Evolutionary conservation across 1,139 yeast genomes (phyloP), one percentile per base, ranked within the genome.

Genomic region (Geotrichum europaeum): DNA sequence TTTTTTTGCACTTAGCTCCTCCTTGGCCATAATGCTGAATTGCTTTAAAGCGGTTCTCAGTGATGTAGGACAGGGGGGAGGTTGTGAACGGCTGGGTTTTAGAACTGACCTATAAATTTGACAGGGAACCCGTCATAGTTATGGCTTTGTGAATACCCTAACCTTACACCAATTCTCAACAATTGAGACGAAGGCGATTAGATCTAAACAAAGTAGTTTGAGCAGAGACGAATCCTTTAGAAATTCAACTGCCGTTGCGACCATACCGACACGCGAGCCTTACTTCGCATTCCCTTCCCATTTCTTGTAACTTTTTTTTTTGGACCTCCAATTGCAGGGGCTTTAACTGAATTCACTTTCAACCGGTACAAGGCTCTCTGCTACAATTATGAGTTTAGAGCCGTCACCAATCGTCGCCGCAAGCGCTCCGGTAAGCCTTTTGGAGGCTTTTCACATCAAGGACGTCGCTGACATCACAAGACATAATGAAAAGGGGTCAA

Each of bases 1-100:
- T 60, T 65, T 68, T 54, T 60, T 64, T 13, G 70, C 72, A 30
- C 65, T 64, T 5, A 67, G 63, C 53, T 68, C 69, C 52, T 67
- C 67, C 65, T 66, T 65, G 18, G 49, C 49, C 58, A 55, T 55
- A 28, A 22, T n/a, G 18, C 13, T 40, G 20, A 18, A 15, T 36
- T 13, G 4, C 20, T n/a, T 40, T 15, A 5, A 2, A n/a, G 20
- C 13, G 47, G 9, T 15, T 36, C 7, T 40, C 10, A 15, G 7
- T 40, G 18, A 28, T 40, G 4, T 40, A n/a, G 7, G 4, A n/a
- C 20, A 40, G 20, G 18, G 47, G 18, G 25, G n/a, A 40, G 9
- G 20, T 15, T 5, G 22, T 40, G 18, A 40, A 40, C 47, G 47
- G 47, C 47, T 40, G 47, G 20, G 47, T n/a, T 36, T 40, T 34